Base-by-base conservation (phyloP, 1,139 yeast genomes). In the Lodderomyces theae region DNA sequence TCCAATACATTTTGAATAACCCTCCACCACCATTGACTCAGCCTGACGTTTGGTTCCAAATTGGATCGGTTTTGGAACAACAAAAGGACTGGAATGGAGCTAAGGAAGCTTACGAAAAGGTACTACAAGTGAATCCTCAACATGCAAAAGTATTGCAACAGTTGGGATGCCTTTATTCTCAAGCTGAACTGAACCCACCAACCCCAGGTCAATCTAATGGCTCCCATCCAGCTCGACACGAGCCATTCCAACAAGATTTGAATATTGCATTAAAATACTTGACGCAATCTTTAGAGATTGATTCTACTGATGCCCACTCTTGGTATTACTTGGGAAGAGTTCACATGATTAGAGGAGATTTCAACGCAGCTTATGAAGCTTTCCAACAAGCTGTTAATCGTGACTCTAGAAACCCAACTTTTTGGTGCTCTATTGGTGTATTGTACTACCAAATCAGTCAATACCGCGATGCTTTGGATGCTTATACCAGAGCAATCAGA, bases 361-460 rank as follows among this genome's bases (percentile, higher is more conserved):
- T 89, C 68, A 85, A 92, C 51, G 90, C 94, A 39, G 97, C 98
- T 3, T 92, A 92, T 63, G 97, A 92, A 60, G 95, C 97, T 0
- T 92, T 92, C 76, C 98, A 92, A 67, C 97, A 90, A 61, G 98
- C 98, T 6, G 98, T 92, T 42, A 92, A 92, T 63, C 79, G 97
- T 47, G 98, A 92, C 61, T 85, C 95, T 24, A 77, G 97, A 58
- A 92, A 92, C 61, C 97, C 98, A 43, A 92, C 97, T 2, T 92
- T 92, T 69, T 92, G 98, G 98, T 92, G 98, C 63, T 88, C 96
- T 23, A 92, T 92, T 58, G 98, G 98, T 60, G 97, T 92, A 9
- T 74, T 92, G 46, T 92, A 92, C 67, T 92, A 90, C 63, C 97
- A 92, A 64, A 90, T 92, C 47, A 82, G 94, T 42, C 98, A 92